Evolutionary conservation across 75 land plant species (phyloP), one percentile per base, ranked within the genome.

Genomic region (Sequoia sempervirens): DNA sequence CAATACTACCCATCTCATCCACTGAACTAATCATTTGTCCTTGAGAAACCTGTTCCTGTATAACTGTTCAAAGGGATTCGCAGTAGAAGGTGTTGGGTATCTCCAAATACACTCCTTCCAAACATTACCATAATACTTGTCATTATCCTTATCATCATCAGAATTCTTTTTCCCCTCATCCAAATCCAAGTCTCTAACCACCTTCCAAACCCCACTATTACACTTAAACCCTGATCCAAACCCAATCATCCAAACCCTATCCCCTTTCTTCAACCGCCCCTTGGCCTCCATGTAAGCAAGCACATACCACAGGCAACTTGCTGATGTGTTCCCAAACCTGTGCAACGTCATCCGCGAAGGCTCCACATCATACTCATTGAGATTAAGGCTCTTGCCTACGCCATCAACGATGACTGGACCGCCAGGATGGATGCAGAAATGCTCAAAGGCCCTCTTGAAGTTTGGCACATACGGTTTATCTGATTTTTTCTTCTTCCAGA

Each of bases 221-320:
- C 93, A 92, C 84, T 92, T 92, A 82, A 92, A 92, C 28, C 93
- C 94, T 0, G 91, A 88, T 0, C 89, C 91, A 34, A 92, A 82
- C 46, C 86, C 89, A 6, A 92, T 75, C 92, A 86, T 86, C 85
- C 92, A 83, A 32, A 92, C 81, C 80, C 78, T 86, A 30, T 88
- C 88, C 11, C 92, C 92, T 40, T 78, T 87, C 87, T 70, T 90
- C 70, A 92, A 68, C 84, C 93, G 61, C 61, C 87, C 86, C 80
- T 90, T 88, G 54, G 88, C 92, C 82, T 92, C 93, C 86, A 88
- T 82, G 81, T 92, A 92, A 8, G 88, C 86, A 68, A 92, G 50
- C 47, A 85, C 92, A 69, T 90, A 92, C 93, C 93, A 92, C 58
- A 92, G 75, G 81, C 90, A 84, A 79, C 91, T 89, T 75, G 89